phyloP scores from a whole-genome alignment of 2,329 filamentous ascomycete species.

The Fusarium sp. region DNA sequence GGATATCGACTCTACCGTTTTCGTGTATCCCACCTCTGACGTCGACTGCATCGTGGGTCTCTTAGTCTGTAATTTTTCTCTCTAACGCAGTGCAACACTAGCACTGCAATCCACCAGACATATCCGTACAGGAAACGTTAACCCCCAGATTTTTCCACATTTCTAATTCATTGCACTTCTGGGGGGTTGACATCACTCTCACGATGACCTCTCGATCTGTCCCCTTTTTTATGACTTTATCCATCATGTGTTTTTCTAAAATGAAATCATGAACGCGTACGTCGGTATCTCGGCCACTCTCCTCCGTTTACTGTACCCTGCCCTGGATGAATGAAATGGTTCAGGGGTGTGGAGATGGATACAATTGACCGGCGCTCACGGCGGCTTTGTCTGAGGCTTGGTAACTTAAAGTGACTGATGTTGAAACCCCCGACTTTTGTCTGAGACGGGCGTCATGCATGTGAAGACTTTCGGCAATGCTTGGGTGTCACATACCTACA shows the following conservation, averaged over 20 bases:
- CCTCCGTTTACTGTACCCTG: constrained; percentile 14
- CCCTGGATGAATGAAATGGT: too few relatives aligned
- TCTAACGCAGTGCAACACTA: constrained; percentile 22
- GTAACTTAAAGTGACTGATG: background rate
- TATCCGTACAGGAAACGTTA: too few relatives aligned
- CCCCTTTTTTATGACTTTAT: constrained; percentile 23
- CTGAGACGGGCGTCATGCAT: constrained; percentile 34
- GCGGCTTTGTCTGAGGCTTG: constrained; percentile 17
- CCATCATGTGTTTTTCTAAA: constrained; percentile 17
- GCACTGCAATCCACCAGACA: background rate
- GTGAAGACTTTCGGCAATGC: constrained; percentile 26
- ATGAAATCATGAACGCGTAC: constrained; percentile 1
- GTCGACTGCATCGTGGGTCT: constrained; percentile 34
- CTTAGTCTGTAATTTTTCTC: background rate
- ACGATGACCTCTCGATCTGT: constrained; percentile 30
- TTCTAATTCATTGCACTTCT: constrained; percentile 1
- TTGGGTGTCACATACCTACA: constrained; percentile 4
- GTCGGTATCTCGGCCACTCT: constrained; percentile 30
- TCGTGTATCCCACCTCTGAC: constrained; percentile 34
- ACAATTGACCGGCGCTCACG: constrained; percentile 31
- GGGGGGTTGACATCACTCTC: constrained; percentile 31
- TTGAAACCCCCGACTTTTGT: constrained; percentile 1
- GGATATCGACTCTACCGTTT: constrained; percentile 32
- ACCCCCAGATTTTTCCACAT: constrained; percentile 30
- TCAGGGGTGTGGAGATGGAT: constrained; percentile 16